Base-by-base conservation (phyloP, 2,329 filamentous ascomycete species). In the Colletotrichum liaoningense region DNA sequence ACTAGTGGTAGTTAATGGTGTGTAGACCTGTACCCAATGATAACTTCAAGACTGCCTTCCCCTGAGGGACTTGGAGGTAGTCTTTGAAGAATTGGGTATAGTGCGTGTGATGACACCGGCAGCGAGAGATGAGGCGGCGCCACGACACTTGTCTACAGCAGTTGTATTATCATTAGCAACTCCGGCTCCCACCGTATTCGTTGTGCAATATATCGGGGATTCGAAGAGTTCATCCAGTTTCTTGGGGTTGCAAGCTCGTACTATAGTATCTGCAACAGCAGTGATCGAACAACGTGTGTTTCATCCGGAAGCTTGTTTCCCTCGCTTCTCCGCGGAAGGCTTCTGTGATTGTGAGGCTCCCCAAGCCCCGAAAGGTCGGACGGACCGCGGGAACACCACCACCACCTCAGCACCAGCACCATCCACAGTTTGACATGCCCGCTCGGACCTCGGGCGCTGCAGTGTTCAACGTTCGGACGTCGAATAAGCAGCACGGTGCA, bases 361-460 rank as follows among this genome's bases (percentile, higher is more conserved):
- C 35, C 46, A 16, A 16, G 38, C 19, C 57, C 28, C 30, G 26
- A 63, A 38, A 28, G 57, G 26, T 38, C 62, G 55, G 26, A 73
- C 30, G 62, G 62, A 49, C 56, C 49, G 26, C 19, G 19, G 42
- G 42, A 49, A 49, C 16, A 46, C 19, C 52, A 49, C 42, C 54
- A 54, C 42, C 54, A 54, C 19, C 33, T 35, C 24, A 42, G 14
- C 38, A 42, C 38, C 38, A 19, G 6, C 38, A 19, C 38, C 38
- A 7, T 72, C 33, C 33, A 57, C 49, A 60, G 63, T 49, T 56
- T 74, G 72, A 68, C 69, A 63, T 63, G 63, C 35, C 59, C 72
- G 72, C 72, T 72, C 72, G 54, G 69, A 72, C 68, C 72, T 72
- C 72, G 54, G 69, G 67, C 58, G 57, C 63, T 67, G 62, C 57